Percentiles rank a stretch among this genome's conserved stretches.
Evolutionary conservation across 2,329 filamentous ascomycete genomes (phyloP).

Genomic region (Dryadomyces quercivorus): DNA sequence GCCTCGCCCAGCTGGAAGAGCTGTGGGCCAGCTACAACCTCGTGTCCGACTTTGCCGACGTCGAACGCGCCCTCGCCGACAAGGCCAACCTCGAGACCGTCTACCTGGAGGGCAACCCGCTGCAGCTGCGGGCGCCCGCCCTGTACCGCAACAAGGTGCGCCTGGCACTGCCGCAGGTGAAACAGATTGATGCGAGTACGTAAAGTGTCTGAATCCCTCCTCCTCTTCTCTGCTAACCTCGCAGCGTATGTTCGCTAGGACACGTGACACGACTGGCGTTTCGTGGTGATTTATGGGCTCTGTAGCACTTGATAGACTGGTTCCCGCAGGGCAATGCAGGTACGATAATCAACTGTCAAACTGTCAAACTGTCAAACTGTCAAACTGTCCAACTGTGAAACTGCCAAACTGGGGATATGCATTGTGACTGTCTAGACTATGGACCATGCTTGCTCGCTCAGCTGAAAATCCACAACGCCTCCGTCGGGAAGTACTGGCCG

Average conservation of each 20-base stretch:
- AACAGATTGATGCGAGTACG: conserved; percentile 96
- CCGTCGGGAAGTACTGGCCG: conserved; percentile 40
- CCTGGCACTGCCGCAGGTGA: conserved; percentile 73
- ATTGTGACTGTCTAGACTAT: background rate
- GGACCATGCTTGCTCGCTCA: conserved; percentile 18
- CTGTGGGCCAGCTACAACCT: conserved; percentile 91
- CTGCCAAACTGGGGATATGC: too few species aligned
- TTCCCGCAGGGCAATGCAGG: background rate
- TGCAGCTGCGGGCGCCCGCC: conserved; percentile 68
- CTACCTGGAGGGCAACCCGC: conserved; percentile 90
- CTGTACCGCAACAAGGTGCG: conserved; percentile 91
- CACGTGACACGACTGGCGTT: background rate
- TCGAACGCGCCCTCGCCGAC: conserved; percentile 63
- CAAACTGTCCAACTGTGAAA: too few species aligned
- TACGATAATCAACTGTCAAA: background rate
- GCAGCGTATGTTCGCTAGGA: conserved; percentile 16
- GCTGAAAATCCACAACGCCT: conserved; percentile 45
- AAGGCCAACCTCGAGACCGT: conserved; percentile 77
- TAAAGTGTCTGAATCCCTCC: conserved; percentile 17
- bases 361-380: background rate
- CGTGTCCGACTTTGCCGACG: conserved; percentile 65
- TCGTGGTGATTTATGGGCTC: background rate
- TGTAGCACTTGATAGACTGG: background rate
- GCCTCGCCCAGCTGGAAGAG: conserved; percentile 66
- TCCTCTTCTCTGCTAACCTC: background rate